Percentiles rank a stretch among this genome's conserved stretches.
These are phyloP conservation scores for Ophiostoma ulmi DNA, from an alignment of 2,329 filamentous ascomycete genomes.

Conservation along the genomic window DNA sequence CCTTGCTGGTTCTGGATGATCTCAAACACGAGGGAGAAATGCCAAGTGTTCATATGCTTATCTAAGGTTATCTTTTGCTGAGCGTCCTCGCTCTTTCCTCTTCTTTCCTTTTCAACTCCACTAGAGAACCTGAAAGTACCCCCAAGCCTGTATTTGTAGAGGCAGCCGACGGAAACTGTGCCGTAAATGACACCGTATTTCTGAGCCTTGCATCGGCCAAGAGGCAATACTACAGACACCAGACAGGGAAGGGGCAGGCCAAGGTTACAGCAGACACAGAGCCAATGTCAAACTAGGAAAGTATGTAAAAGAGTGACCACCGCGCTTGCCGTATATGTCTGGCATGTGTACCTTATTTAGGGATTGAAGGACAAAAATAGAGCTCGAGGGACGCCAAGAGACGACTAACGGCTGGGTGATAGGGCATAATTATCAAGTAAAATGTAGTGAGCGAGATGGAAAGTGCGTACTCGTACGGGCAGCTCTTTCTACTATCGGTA, in stretches of 20 bases:
- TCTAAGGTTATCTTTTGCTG: background rate
- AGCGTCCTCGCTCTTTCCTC: constrained; percentile 1
- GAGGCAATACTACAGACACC: background rate
- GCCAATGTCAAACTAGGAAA: background rate
- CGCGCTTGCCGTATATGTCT: constrained; percentile 5
- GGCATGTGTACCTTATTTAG: background rate
- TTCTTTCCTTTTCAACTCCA: background rate
- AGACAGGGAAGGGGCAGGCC: constrained; percentile 8
- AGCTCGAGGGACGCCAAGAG: background rate
- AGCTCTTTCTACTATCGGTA: background rate
- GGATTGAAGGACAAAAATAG: background rate
- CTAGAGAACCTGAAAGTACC: background rate
- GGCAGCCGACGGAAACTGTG: constrained; percentile 3
- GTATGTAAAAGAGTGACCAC: background rate
- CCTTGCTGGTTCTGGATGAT: background rate
- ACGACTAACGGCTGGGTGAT: background rate
- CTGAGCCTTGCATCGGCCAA: background rate
- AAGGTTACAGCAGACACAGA: constrained; percentile 6
- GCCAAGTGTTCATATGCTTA: constrained; percentile 1
- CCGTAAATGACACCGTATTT: constrained; percentile 5
- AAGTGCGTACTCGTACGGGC: background rate
- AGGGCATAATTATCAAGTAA: background rate
- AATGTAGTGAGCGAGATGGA: background rate
- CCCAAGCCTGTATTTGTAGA: background rate
- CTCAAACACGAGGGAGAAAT: background rate